Base-by-base conservation (phyloP, 768 basidiomycete species). In the Pleurotus citrinopileatus region DNA sequence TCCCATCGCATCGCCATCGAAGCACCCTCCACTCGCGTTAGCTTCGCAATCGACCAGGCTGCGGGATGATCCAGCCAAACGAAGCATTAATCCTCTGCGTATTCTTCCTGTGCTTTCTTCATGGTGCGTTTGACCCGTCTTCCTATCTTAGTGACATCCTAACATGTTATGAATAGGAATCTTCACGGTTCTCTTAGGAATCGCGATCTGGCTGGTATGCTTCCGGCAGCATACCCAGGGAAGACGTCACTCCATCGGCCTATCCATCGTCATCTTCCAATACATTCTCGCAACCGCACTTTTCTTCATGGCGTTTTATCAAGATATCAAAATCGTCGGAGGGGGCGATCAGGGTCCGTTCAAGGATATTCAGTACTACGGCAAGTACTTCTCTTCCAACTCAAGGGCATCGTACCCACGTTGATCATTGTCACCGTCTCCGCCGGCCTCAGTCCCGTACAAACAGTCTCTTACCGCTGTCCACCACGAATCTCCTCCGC, bases 221-320 rank as follows among this genome's bases (percentile, higher is more conserved):
- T 51, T 51, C 48, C 48, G 48, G 7, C 12, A 34, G 19, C 43
- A 26, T 22, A 13, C 13, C 23, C 22, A 20, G 34, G 29, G n/a
- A n/a, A 36, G 22, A 10, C 28, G 34, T 10, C 15, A 34, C 34
- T 34, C 17, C 20, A 15, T 34, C 20, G 48, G 48, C 22, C 48
- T 51, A 19, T 10, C 32, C 29, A 51, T 51, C 29, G 22, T 51
- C 29, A 19, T 51, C 8, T 38, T 51, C 34, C 48, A 51, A 13
- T 51, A 36, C 34, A 10, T 20, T 19, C 48, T 51, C 6, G 23
- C 48, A 20, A 51, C 48, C 9, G 48, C 48, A 8, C 48, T 36
- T n/a, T 37, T 51, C 29, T 51, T 34, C 34, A 51, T 51, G 48
- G 48, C 48, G 8, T 51, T 51, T 34, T 51, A 51, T 37, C 48